These are phyloP conservation scores for Uncinocarpus reesii DNA, from an alignment of 2,329 filamentous ascomycete species.

Conservation along the genomic window DNA sequence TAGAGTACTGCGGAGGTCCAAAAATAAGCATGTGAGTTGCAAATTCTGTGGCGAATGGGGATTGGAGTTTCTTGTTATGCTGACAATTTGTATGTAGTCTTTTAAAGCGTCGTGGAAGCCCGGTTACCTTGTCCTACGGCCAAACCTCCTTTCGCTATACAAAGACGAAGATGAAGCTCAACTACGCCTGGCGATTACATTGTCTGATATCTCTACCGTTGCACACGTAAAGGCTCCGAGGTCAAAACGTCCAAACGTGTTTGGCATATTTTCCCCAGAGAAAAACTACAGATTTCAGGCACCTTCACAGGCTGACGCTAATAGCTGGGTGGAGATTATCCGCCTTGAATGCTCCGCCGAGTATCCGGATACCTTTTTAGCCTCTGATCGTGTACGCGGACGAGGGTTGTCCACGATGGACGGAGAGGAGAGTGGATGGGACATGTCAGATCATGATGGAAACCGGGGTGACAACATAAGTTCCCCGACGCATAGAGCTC, in stretches of 20 bases:
- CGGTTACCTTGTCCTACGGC: slow-evolving; percentile 78
- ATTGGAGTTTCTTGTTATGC: not conserved
- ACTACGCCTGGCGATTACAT: slow-evolving; percentile 74
- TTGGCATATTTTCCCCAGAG: slow-evolving; percentile 83
- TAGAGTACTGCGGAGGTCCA: slow-evolving; percentile 74
- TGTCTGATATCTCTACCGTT: slow-evolving; percentile 84
- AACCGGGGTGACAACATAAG: slow-evolving; percentile 15
- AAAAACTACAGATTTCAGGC: slow-evolving; percentile 89
- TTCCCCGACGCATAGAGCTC: slow-evolving; percentile 20
- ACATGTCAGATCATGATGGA: slow-evolving; percentile 34
- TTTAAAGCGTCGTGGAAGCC: slow-evolving; percentile 72
- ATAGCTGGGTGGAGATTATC: slow-evolving; percentile 78
- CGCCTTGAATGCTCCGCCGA: slow-evolving; percentile 71
- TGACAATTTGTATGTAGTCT: slow-evolving; percentile 21
- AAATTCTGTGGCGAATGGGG: slow-evolving; percentile 14
- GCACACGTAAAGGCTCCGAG: slow-evolving; percentile 82
- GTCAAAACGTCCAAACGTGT: slow-evolving; percentile 74
- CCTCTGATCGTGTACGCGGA: slow-evolving; percentile 31
- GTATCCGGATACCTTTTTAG: slow-evolving; percentile 21
- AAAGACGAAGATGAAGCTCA: slow-evolving; percentile 84
- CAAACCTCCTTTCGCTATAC: slow-evolving; percentile 84
- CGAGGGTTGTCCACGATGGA: slow-evolving; percentile 18
- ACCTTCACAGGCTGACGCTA: slow-evolving; percentile 58
- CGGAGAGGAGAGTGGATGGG: slow-evolving; percentile 31
- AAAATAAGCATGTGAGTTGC: slow-evolving; percentile 71